Base-by-base conservation (phyloP, 371 early-diverging fungal genomes). In the Actinomortierella ambigua region DNA sequence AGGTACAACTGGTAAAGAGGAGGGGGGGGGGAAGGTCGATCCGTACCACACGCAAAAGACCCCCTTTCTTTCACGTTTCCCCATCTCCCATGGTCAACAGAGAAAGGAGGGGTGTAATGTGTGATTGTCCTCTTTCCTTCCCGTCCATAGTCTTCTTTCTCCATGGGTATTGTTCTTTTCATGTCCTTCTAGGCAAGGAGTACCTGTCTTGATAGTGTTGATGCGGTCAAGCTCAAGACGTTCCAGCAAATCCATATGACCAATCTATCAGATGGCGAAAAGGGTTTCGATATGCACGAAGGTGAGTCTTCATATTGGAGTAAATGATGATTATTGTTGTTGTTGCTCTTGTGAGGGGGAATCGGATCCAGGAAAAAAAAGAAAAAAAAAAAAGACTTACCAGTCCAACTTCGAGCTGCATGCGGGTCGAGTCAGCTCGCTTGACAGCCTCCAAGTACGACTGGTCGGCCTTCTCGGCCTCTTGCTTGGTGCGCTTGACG, bases 401-500 rank as follows among this genome's bases (percentile, higher is more conserved):
- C 76, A 92, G 55, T 50, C 83, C 78, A 75, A 88, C 88, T 69
- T 92, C 92, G 18, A 90, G 81, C 2, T 79, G 85, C 52, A 86
- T 81, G 39, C 92, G 87, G 66, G 87, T 83, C 44, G 81, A 78
- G 65, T 92, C 91, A 27, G 85, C 76, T 47, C 81, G 82, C 47
- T 78, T 73, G n/a, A 90, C 87, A 3, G 86, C 80, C 22, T 68
- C 71, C 39, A 83, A 76, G 68, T 92, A 92, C 11, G 81, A 65
- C 49, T 81, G 82, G 73, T 90, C 88, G 2, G 89, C 85, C 51
- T 81, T 82, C 57, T 87, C 82, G 1, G 87, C 90, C 34, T 90
- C 90, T 15, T 78, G 69, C 48, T 84, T 82, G 3, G 85, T 81
- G 47, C 79, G 82, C 59, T 88, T 88, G 39, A 83, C 77, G 40